phyloP scores from a whole-genome alignment of 2,329 filamentous ascomycete species.

The Epichloe typhina region DNA sequence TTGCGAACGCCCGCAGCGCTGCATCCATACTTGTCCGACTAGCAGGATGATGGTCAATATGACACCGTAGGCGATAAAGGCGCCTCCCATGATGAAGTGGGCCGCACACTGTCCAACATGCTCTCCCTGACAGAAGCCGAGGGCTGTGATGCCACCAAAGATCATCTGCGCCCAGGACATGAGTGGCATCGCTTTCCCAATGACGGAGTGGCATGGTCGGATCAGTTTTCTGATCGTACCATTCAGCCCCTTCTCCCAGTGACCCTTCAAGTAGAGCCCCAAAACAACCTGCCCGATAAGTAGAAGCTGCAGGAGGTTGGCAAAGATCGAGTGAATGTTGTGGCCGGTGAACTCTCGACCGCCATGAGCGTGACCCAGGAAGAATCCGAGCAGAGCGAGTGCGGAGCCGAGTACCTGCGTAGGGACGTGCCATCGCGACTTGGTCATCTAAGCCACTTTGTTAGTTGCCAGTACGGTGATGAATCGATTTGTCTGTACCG shows the following conservation, averaged over 20 bases:
- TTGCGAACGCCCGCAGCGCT: slow-evolving; percentile 70
- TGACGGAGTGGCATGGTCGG: slow-evolving; percentile 60
- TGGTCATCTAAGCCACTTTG: slow-evolving; percentile 51
- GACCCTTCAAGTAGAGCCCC: slow-evolving; percentile 78
- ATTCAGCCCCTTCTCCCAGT: slow-evolving; percentile 74
- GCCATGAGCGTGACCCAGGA: slow-evolving; percentile 80
- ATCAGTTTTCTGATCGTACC: slow-evolving; percentile 61
- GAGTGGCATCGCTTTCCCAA: slow-evolving; percentile 80
- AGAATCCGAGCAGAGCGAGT: slow-evolving; percentile 73
- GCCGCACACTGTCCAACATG: slow-evolving; percentile 86
- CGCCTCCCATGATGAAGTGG: slow-evolving; percentile 97
- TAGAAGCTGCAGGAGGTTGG: slow-evolving; percentile 67
- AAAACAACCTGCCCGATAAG: slow-evolving; percentile 64
- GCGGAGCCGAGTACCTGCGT: slow-evolving; percentile 62
- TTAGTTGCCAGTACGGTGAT: background rate
- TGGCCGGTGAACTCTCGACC: slow-evolving; percentile 66
- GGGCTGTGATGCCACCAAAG: slow-evolving; percentile 82
- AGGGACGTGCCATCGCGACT: slow-evolving; percentile 89
- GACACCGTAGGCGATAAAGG: slow-evolving; percentile 90
- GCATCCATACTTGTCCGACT: slow-evolving; percentile 79
- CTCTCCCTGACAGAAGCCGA: slow-evolving; percentile 87
- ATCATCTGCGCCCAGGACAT: slow-evolving; percentile 88
- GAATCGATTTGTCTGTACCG: background rate
- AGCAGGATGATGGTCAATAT: slow-evolving; percentile 74
- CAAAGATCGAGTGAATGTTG: slow-evolving; percentile 74